Evolutionary conservation across 108 stramenopile species (phyloP).

Genomic region (Nitzschia sp.): DNA sequence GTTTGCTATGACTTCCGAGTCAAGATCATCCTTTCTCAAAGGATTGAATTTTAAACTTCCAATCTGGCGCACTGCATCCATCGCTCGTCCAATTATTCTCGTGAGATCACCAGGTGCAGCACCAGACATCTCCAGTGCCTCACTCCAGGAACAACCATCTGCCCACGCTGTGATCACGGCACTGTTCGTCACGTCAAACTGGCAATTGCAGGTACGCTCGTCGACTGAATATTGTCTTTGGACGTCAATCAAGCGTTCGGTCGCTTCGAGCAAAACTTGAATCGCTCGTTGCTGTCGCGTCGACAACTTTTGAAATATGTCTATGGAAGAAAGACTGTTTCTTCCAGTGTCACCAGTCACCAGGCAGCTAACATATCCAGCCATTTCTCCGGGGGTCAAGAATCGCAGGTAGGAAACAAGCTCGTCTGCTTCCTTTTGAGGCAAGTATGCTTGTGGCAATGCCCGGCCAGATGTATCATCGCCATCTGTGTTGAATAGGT

Average conservation of each 20-base stretch:
- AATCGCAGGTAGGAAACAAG: conserved; percentile 44
- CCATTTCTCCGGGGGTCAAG: conserved; percentile 60
- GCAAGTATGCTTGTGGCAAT: conserved; percentile 17
- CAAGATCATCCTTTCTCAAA: conserved; percentile 45
- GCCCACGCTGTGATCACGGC: conserved; percentile 85
- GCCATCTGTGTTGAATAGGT: conserved; percentile 4
- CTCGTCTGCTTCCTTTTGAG: conserved; percentile 59
- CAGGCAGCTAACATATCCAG: conserved; percentile 76
- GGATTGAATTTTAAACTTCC: conserved; percentile 65
- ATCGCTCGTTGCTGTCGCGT: conserved; percentile 65
- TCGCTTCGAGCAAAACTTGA: conserved; percentile 55
- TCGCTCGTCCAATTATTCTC: conserved; percentile 64
- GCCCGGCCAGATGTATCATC: background rate
- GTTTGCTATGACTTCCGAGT: conserved; percentile 18
- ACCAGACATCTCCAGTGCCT: conserved; percentile 72
- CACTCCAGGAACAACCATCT: conserved; percentile 73
- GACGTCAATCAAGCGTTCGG: conserved; percentile 73
- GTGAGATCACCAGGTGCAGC: conserved; percentile 77
- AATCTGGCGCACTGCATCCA: conserved; percentile 80
- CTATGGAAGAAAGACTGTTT: conserved; percentile 38
- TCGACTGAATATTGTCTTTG: conserved; percentile 60
- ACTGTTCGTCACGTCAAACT: conserved; percentile 57
- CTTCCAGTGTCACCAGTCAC: conserved; percentile 60
- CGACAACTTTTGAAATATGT: conserved; percentile 55
- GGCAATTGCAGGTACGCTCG: conserved; percentile 53